These are phyloP conservation scores for Solanum pennellii DNA, from an alignment of 257 asterid genomes.

Conservation along the genomic window DNA sequence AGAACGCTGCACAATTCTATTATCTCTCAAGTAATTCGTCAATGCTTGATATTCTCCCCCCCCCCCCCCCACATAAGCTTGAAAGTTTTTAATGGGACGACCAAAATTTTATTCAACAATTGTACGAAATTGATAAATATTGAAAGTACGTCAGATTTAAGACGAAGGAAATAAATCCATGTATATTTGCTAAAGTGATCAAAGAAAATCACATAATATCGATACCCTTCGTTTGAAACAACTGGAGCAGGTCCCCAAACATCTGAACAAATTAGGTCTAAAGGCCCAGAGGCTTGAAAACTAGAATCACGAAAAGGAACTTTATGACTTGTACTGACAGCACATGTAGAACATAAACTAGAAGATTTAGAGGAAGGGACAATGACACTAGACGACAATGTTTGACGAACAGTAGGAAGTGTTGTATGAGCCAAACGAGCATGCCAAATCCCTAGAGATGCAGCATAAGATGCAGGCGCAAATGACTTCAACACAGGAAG, in stretches of 20 bases:
- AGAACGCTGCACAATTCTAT: too few relatives aligned
- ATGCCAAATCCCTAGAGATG: not conserved
- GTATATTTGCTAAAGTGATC: not conserved
- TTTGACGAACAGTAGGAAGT: not conserved
- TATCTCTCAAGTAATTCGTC: too few relatives aligned
- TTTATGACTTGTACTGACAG: not conserved
- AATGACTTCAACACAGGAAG: not conserved
- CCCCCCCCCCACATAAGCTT: too few relatives aligned
- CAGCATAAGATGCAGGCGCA: not conserved
- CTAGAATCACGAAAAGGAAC: not conserved
- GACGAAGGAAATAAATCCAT: not conserved
- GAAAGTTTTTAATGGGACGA: not conserved
- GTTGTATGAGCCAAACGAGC: not conserved
- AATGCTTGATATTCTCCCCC: not conserved
- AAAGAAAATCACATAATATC: not conserved
- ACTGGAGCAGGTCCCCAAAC: not conserved
- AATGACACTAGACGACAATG: too few relatives aligned
- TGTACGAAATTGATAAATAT: too few relatives aligned
- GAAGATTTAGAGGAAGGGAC: too few relatives aligned
- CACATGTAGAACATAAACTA: not conserved
- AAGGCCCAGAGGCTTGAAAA: not conserved
- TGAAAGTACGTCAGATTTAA: not conserved
- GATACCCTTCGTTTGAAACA: not conserved
- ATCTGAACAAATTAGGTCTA: not conserved
- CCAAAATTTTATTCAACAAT: not conserved